Evolutionary conservation across 2,329 filamentous ascomycete genomes (phyloP).

Genomic region (Aspergillus sp.): DNA sequence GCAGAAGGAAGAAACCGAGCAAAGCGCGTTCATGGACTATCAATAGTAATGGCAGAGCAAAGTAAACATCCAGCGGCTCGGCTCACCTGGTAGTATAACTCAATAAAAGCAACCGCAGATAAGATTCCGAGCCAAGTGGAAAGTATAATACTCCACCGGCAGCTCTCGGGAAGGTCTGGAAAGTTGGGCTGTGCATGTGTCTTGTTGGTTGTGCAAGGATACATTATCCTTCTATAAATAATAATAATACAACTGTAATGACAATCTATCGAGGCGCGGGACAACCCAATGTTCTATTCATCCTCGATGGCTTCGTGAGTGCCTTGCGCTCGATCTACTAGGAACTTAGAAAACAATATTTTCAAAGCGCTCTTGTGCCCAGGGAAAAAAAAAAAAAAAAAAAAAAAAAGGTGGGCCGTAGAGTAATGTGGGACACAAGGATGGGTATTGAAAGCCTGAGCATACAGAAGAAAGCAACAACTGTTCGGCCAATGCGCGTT

Average conservation of each 20-base stretch:
- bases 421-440: neutral
- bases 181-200: neutral
- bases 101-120: no score
- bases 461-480: neutral
- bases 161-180: neutral
- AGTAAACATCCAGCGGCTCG: neutral
- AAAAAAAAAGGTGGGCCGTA: neutral
- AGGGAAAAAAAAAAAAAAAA: neutral
- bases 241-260: neutral
- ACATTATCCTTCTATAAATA: neutral
- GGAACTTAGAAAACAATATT: no score
- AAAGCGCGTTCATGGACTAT: neutral
- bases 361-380: no score
- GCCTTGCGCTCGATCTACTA: neutral
- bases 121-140: neutral
- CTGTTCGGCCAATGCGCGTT: neutral
- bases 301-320: neutral
- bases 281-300: neutral
- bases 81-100: neutral
- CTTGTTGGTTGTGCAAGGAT: constrained; percentile 5
- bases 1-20: neutral
- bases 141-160: neutral
- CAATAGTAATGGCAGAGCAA: neutral
- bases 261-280: neutral
- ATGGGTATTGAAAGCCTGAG: neutral